These are phyloP conservation scores for Trichosporon sp. DNA, from an alignment of 1,284 basidiomycete genomes.

Conservation along the genomic window DNA sequence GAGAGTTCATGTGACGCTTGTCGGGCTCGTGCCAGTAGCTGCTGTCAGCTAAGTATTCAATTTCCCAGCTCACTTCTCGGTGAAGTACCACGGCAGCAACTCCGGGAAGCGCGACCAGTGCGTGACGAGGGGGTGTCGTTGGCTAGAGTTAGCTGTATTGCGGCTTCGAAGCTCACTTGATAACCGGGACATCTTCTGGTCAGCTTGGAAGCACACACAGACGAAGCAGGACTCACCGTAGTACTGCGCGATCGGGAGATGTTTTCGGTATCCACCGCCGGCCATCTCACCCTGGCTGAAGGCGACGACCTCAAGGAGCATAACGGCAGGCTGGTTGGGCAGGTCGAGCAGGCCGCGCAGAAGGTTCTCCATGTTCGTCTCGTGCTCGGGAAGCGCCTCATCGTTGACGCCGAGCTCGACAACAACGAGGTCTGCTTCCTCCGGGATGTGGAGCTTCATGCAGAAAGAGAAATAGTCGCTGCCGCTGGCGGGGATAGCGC, in stretches of 20 bases:
- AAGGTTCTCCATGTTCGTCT: slow-evolving; percentile 56
- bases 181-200: slow-evolving; percentile 48
- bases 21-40: slow-evolving; percentile 54
- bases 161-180: slow-evolving; percentile 38
- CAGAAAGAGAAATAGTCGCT: slow-evolving; percentile 57
- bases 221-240: slow-evolving; percentile 40
- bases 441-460: slow-evolving; percentile 51
- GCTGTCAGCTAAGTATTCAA: slow-evolving; percentile 21
- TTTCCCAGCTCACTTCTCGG: slow-evolving; percentile 42
- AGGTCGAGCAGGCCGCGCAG: slow-evolving; percentile 51
- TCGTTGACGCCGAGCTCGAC: slow-evolving; percentile 56
- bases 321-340: slow-evolving; percentile 47
- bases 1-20: slow-evolving; percentile 50
- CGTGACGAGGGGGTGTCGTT: slow-evolving; percentile 50
- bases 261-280: slow-evolving; percentile 54
- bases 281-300: slow-evolving; percentile 54
- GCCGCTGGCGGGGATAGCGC: slow-evolving; percentile 49
- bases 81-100: slow-evolving; percentile 51
- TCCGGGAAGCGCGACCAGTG: slow-evolving; percentile 55
- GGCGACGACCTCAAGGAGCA: slow-evolving; percentile 51
- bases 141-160: slow-evolving; percentile 18
- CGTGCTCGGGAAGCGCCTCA: slow-evolving; percentile 50
- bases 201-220: not conserved
- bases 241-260: slow-evolving; percentile 54
- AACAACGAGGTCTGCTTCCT: slow-evolving; percentile 48